Conservation (phyloP, 208 protist genomes). For the Trypanosoma melophagium region DNA sequence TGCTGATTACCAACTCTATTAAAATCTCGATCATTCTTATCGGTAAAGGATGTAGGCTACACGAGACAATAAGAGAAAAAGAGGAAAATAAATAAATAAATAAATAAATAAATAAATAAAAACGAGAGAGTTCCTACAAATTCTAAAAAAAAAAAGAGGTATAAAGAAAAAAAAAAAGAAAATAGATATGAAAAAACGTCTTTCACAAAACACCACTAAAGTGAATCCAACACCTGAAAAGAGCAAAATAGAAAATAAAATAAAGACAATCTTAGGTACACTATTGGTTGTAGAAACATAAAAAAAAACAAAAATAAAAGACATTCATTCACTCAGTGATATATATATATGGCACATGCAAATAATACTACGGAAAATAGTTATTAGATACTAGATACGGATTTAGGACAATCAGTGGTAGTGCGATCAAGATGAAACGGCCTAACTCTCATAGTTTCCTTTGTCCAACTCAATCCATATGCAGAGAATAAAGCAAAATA, state of each 20-base stretch:
- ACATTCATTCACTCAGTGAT: too few relatives aligned
- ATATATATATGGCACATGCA: neutral
- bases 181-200: neutral
- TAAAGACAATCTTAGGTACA: neutral
- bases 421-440: too few relatives aligned
- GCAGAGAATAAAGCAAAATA: too few relatives aligned
- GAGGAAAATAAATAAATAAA: neutral
- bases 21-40: constrained; percentile 49
- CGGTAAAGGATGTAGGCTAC: too few relatives aligned
- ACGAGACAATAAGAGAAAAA: neutral
- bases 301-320: constrained; percentile 6
- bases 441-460: too few relatives aligned
- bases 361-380: neutral
- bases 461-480: too few relatives aligned
- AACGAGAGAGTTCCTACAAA: neutral
- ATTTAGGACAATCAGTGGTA: too few relatives aligned
- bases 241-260: too few relatives aligned
- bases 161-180: neutral
- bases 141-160: constrained; percentile 2
- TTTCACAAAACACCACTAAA: too few relatives aligned
- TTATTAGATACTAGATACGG: too few relatives aligned
- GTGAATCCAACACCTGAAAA: too few relatives aligned
- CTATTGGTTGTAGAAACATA: neutral
- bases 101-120: neutral
- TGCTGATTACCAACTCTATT: constrained; percentile 65